Evolutionary conservation across 2,329 filamentous ascomycete species (phyloP).

Genomic region (Sarocladium strictum): DNA sequence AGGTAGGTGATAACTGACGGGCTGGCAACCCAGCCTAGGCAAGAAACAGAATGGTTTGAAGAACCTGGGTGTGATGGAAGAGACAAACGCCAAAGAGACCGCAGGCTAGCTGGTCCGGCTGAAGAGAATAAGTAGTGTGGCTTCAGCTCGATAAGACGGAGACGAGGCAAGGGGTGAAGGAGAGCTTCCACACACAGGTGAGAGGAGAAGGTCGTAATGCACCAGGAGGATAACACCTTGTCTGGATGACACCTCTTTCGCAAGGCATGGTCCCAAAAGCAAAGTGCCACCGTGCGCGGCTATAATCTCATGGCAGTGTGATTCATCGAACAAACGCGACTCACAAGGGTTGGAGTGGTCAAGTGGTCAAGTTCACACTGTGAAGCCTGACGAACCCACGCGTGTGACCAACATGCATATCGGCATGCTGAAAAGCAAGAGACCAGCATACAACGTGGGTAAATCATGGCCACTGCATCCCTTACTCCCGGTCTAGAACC

Average conservation of each 20-base stretch:
- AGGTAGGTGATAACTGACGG: neutral
- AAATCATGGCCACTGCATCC: no score
- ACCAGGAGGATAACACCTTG: neutral
- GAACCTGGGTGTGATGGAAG: no score
- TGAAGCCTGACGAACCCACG: neutral
- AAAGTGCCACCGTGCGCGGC: neutral
- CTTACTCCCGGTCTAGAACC: conserved; percentile 17
- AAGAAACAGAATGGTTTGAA: no score
- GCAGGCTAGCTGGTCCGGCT: neutral
- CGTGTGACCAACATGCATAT: conserved; percentile 1
- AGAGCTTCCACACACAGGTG: no score
- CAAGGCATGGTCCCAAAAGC: no score
- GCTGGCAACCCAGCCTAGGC: neutral
- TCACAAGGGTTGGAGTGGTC: neutral
- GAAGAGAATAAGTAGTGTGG: neutral
- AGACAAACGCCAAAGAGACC: no score
- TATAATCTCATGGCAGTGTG: neutral
- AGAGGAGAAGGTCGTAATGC: no score
- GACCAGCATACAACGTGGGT: no score
- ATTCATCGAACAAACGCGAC: neutral
- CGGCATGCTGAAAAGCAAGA: no score
- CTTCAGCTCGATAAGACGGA: neutral
- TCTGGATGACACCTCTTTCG: neutral
- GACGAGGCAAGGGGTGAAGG: neutral
- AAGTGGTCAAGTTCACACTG: neutral